Evolutionary conservation across 345 rosid species (phyloP).

Genomic region (Diplotaxis tenuifolia): DNA sequence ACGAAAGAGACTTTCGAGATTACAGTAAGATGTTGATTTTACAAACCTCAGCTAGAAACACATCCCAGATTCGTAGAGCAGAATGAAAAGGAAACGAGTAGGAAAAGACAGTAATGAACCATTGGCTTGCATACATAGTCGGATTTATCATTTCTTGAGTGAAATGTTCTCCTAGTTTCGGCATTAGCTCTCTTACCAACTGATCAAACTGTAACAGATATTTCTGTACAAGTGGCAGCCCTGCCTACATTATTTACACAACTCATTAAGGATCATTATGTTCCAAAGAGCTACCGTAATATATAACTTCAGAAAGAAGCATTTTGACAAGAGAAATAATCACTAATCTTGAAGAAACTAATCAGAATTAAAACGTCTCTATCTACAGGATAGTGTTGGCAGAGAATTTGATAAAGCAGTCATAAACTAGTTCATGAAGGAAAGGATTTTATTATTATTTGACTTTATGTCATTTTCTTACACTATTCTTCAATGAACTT

Average conservation of each 20-base stretch:
- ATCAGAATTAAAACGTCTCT: slow-evolving; percentile 6
- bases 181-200: slow-evolving; percentile 77
- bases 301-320: no score
- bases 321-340: background rate
- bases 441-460: slow-evolving; percentile 16
- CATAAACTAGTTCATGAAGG: slow-evolving; percentile 24
- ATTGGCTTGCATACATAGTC: slow-evolving; percentile 98
- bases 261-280: background rate
- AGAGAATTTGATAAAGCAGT: slow-evolving; percentile 22
- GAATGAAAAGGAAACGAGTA: slow-evolving; percentile 91
- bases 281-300: no score
- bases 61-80: slow-evolving; percentile 98
- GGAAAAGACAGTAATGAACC: slow-evolving; percentile 97
- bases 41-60: slow-evolving; percentile 94
- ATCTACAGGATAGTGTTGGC: background rate
- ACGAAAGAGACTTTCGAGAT: background rate
- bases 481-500: background rate
- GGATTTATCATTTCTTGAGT: slow-evolving; percentile 89
- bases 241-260: slow-evolving; percentile 49
- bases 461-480: slow-evolving; percentile 23
- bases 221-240: slow-evolving; percentile 92
- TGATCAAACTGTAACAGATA: slow-evolving; percentile 76
- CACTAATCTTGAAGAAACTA: background rate
- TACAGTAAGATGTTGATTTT: background rate
- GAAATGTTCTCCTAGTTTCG: slow-evolving; percentile 91